Percentiles rank a stretch among this genome's conserved stretches.
Evolutionary conservation across 2,329 filamentous ascomycete species (phyloP).

Genomic region (Claviceps sp.): DNA sequence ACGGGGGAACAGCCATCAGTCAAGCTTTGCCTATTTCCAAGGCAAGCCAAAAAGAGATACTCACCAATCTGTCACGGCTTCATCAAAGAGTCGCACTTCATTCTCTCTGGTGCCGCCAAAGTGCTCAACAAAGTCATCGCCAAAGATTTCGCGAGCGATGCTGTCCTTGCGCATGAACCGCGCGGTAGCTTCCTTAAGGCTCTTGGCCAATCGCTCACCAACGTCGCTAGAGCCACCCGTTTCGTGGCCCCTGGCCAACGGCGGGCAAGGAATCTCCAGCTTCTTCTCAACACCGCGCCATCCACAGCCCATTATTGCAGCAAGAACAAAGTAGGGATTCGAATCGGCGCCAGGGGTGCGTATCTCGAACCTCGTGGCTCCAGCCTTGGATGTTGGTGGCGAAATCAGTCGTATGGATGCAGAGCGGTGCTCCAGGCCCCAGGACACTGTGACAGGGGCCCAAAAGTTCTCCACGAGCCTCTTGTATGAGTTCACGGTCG

Average conservation of each 20-base stretch:
- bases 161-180: conserved; percentile 67
- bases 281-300: conserved; percentile 91
- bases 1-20: too few relatives aligned
- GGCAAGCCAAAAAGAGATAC: conserved; percentile 22
- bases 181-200: conserved; percentile 68
- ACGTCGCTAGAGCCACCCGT: conserved; percentile 59
- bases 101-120: conserved; percentile 87
- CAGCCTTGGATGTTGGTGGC: conserved; percentile 71
- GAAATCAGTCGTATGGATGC: conserved; percentile 83
- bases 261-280: conserved; percentile 67
- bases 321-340: conserved; percentile 77
- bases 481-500: conserved; percentile 97
- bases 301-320: conserved; percentile 75
- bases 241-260: conserved; percentile 72
- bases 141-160: conserved; percentile 85
- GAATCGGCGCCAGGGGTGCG: conserved; percentile 89
- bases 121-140: conserved; percentile 91
- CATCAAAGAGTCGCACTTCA: conserved; percentile 82
- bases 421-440: conserved; percentile 90
- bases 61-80: conserved; percentile 93
- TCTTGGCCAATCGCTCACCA: conserved; percentile 71
- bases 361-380: conserved; percentile 83
- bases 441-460: conserved; percentile 94
- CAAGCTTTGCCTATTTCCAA: background rate
- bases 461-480: conserved; percentile 97